Conservation (phyloP, 2,329 filamentous ascomycete genomes). For the Epichloe sibirici region DNA sequence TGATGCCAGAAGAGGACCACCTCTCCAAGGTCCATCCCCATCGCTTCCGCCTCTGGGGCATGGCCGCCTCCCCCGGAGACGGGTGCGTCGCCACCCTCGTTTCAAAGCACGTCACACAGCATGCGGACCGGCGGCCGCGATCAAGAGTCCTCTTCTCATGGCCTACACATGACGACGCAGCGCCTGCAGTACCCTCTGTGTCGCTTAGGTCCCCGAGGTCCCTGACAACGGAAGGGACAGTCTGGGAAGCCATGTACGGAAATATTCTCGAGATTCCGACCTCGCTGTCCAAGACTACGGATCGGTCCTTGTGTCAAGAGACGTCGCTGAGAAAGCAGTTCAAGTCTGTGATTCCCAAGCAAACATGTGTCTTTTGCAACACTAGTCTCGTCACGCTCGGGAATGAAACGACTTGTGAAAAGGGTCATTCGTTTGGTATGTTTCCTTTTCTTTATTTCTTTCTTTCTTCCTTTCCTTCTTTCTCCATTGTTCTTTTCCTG, state of each 20-base stretch:
- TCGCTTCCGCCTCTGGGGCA: conserved; percentile 40
- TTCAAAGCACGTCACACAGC: conserved; percentile 35
- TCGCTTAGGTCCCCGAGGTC: conserved; percentile 14
- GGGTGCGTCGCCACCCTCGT: conserved; percentile 38
- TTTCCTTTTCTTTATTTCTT: not conserved
- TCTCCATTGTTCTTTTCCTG: not conserved
- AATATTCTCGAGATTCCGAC: conserved; percentile 33
- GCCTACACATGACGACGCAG: conserved; percentile 9
- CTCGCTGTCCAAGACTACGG: conserved; percentile 16
- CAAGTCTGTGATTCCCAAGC: conserved; percentile 18
- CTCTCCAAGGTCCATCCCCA: conserved; percentile 34
- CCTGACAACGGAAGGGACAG: conserved; percentile 40
- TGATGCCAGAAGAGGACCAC: conserved; percentile 17
- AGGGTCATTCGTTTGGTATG: conserved; percentile 29
- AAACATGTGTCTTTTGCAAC: conserved; percentile 37
- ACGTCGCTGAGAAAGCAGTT: conserved; percentile 27
- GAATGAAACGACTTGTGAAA: conserved; percentile 26
- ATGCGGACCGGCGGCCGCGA: conserved; percentile 29
- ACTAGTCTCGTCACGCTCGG: conserved; percentile 20
- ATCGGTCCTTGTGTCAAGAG: conserved; percentile 6
- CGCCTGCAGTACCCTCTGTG: not conserved
- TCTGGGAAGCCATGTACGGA: conserved; percentile 50
- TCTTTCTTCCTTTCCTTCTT: not conserved
- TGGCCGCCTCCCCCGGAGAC: conserved; percentile 36
- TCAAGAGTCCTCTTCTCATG: conserved; percentile 27